Conservation (phyloP, 2,329 filamentous ascomycete species). For the Macrophomina pseudophaseolina region DNA sequence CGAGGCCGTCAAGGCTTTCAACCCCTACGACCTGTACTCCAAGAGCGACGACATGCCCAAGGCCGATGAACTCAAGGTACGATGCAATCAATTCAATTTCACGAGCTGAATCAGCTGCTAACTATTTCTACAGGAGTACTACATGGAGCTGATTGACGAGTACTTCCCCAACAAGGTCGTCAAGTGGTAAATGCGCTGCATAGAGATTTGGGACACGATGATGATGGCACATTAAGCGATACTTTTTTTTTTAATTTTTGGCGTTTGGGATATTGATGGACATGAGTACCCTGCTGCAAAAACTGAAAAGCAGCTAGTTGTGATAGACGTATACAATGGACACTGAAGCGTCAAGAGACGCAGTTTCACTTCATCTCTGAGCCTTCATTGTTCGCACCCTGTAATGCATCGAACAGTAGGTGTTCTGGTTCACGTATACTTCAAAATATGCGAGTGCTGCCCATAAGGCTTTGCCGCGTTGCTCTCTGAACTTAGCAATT, state of each 20-base stretch:
- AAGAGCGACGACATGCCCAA: slow-evolving; percentile 84
- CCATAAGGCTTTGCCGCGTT: no score
- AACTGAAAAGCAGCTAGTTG: slow-evolving; percentile 14
- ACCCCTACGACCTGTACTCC: slow-evolving; percentile 90
- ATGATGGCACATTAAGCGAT: slow-evolving; percentile 10
- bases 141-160: slow-evolving; percentile 75
- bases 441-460: no score
- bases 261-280: slow-evolving; percentile 11
- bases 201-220: not conserved
- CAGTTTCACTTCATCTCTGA: not conserved
- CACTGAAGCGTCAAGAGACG: not conserved
- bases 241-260: not conserved
- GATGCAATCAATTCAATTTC: slow-evolving; percentile 28
- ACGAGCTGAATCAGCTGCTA: slow-evolving; percentile 24
- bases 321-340: slow-evolving; percentile 19
- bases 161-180: slow-evolving; percentile 72
- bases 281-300: slow-evolving; percentile 17
- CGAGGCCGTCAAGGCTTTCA: slow-evolving; percentile 82
- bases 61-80: slow-evolving; percentile 74
- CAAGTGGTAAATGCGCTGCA: slow-evolving; percentile 60
- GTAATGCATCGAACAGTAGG: no score
- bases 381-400: not conserved
- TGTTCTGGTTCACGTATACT: no score
- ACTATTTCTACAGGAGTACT: slow-evolving; percentile 63
- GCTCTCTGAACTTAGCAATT: no score